phyloP scores from a whole-genome alignment of 2,329 filamentous ascomycete genomes.

The Diaporthe citri region DNA sequence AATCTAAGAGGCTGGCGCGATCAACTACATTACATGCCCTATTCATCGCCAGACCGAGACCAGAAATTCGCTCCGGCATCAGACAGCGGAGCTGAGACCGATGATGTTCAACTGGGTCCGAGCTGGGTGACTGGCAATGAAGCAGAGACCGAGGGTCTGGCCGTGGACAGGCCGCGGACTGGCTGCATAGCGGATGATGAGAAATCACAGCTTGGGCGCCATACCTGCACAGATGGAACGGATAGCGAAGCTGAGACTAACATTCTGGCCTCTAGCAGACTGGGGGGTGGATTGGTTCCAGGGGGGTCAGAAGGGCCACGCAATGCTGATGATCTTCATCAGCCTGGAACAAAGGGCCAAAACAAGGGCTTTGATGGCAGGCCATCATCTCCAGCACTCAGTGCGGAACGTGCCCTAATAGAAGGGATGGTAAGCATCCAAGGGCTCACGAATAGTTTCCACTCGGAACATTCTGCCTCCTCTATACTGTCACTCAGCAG shows the following conservation, averaged over 20 bases:
- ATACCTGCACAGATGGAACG: background rate
- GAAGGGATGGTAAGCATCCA: too few species aligned
- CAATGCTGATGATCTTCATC: too few species aligned
- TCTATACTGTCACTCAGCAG: background rate
- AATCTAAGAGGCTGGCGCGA: background rate
- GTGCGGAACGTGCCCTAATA: too few species aligned
- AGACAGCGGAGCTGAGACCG: background rate
- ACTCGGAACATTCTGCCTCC: too few species aligned
- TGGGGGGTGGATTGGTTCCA: background rate
- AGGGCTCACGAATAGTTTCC: too few species aligned
- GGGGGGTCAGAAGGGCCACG: too few species aligned
- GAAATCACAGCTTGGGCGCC: background rate
- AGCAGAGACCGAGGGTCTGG: background rate
- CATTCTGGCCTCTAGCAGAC: background rate
- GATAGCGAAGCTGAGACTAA: background rate
- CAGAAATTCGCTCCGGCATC: background rate
- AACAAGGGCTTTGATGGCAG: too few species aligned
- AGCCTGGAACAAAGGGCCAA: too few species aligned
- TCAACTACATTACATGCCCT: background rate
- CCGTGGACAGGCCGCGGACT: background rate
- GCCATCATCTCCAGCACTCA: too few species aligned
- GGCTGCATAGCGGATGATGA: background rate
- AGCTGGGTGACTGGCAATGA: background rate
- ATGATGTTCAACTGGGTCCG: background rate
- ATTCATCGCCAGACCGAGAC: background rate